These are phyloP conservation scores for Rhodomyrtus psidioides DNA, from an alignment of 441 rosid species.

Conservation along the genomic window DNA sequence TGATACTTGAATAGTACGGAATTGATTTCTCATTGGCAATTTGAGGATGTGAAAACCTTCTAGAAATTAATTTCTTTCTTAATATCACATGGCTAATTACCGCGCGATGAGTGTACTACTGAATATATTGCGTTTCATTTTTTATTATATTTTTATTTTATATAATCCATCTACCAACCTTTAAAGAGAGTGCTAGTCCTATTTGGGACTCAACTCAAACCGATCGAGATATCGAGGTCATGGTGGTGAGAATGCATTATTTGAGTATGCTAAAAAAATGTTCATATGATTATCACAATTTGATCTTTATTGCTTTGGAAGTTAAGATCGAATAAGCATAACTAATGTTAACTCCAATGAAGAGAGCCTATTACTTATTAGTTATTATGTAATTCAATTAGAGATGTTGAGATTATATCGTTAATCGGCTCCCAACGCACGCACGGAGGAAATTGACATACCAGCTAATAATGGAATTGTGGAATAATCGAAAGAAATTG, in stretches of 20 bases:
- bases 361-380: not conserved
- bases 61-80: not conserved
- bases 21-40: not conserved
- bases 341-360: not conserved
- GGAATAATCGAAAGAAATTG: not conserved
- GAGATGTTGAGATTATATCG: not conserved
- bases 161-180: not conserved
- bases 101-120: not conserved
- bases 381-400: not conserved
- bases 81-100: not conserved
- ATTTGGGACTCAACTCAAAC: not conserved
- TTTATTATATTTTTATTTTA: too few relatives aligned
- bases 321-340: not conserved
- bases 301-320: not conserved
- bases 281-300: too few relatives aligned
- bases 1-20: not conserved
- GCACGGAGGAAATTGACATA: too few relatives aligned
- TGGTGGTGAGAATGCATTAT: too few relatives aligned
- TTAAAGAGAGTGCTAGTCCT: not conserved
- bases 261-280: too few relatives aligned
- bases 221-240: not conserved
- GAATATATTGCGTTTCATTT: not conserved
- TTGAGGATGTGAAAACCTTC: not conserved
- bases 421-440: too few relatives aligned
- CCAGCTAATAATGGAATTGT: not conserved